Evolutionary conservation across 2,329 filamentous ascomycete species (phyloP).

Genomic region (Paracorniculantispora psalliotae): DNA sequence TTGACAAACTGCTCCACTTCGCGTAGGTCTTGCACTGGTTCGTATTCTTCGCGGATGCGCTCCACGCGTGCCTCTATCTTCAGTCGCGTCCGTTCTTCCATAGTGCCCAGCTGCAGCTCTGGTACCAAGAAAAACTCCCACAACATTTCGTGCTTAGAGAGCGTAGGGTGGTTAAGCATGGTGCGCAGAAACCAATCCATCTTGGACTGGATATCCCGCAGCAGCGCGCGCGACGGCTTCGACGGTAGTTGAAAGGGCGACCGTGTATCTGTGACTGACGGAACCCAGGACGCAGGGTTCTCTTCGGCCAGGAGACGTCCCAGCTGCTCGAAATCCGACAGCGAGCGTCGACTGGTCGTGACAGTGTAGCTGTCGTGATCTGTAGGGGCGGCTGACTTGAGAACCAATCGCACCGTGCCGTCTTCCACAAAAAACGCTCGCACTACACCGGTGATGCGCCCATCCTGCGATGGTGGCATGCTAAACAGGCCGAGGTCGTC

Average conservation of each 20-base stretch:
- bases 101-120: conserved; percentile 84
- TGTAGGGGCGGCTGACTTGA: conserved; percentile 91
- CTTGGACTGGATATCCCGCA: conserved; percentile 81
- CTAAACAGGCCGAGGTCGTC: conserved; percentile 88
- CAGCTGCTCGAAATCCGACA: conserved; percentile 87
- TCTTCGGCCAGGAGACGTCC: conserved; percentile 78
- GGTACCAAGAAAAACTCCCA: conserved; percentile 99
- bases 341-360: conserved; percentile 84
- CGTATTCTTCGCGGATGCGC: conserved; percentile 81
- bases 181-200: conserved; percentile 86
- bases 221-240: conserved; percentile 78
- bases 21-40: conserved; percentile 74
- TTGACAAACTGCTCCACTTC: conserved; percentile 93
- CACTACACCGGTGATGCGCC: conserved; percentile 86
- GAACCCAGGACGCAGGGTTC: conserved; percentile 93
- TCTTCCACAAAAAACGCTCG: conserved; percentile 97
- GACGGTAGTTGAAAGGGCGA: conserved; percentile 92
- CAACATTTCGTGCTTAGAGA: conserved; percentile 91
- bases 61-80: conserved; percentile 82
- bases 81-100: conserved; percentile 78
- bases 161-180: conserved; percentile 82
- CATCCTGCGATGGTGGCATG: conserved; percentile 64
- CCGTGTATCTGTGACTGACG: conserved; percentile 68
- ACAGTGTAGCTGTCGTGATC: conserved; percentile 80
- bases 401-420: conserved; percentile 82